These are phyloP conservation scores for Batkoa obscura DNA, from an alignment of 371 early-diverging fungal species.

Conservation along the genomic window DNA sequence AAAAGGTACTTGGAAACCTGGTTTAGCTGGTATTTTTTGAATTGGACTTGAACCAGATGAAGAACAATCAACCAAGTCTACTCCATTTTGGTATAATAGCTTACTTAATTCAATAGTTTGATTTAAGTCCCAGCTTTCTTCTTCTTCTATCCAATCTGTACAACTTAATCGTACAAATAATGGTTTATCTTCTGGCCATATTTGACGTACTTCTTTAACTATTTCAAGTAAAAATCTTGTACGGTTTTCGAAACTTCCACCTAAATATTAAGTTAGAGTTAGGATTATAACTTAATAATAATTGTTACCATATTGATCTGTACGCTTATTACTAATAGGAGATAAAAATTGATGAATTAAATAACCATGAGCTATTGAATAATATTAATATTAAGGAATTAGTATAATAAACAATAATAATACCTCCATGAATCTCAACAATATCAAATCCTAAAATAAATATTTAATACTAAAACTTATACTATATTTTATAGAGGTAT, in stretches of 20 bases:
- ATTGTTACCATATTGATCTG: slow-evolving; percentile 48
- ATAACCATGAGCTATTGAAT: slow-evolving; percentile 34
- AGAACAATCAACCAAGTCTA: slow-evolving; percentile 58
- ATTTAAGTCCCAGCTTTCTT: slow-evolving; percentile 34
- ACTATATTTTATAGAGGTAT: not conserved
- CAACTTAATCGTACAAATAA: slow-evolving; percentile 63
- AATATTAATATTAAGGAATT: not conserved
- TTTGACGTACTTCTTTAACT: slow-evolving; percentile 32
- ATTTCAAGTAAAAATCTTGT: slow-evolving; percentile 43
- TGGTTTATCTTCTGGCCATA: slow-evolving; percentile 59
- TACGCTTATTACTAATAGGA: slow-evolving; percentile 58
- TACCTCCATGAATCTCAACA: slow-evolving; percentile 67
- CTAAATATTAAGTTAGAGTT: slow-evolving; percentile 8
- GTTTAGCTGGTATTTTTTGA: slow-evolving; percentile 25
- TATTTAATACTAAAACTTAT: not conserved
- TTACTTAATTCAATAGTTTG: slow-evolving; percentile 38
- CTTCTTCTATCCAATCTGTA: slow-evolving; percentile 40
- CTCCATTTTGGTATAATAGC: slow-evolving; percentile 35
- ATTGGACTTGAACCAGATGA: slow-evolving; percentile 34
- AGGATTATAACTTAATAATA: not conserved
- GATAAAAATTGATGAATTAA: slow-evolving; percentile 59
- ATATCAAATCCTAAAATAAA: slow-evolving; percentile 38
- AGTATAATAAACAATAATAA: slow-evolving; percentile 17
- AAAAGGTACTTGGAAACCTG: slow-evolving; percentile 54
- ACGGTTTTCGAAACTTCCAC: slow-evolving; percentile 61